These are phyloP conservation scores for Quercus cerris DNA, from an alignment of 306 rosid genomes.

Conservation along the genomic window DNA sequence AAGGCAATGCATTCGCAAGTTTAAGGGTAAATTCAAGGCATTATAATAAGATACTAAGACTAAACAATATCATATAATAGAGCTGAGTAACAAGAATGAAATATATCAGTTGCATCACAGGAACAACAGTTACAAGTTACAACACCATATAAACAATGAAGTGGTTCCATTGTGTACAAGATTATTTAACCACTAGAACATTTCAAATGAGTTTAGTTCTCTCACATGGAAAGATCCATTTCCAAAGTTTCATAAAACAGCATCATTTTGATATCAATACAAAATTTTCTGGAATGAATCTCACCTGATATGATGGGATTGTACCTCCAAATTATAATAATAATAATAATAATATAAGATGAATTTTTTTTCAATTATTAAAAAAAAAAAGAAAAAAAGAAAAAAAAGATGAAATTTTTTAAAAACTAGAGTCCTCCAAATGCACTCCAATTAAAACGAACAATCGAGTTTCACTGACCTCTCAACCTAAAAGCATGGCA, in stretches of 20 bases:
- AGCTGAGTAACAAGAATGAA: not conserved
- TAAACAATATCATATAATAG: not conserved
- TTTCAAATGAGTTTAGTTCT: not conserved
- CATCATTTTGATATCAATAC: not conserved
- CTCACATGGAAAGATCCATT: not conserved
- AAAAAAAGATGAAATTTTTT: no score
- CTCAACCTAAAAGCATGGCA: no score
- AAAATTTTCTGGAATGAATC: not conserved
- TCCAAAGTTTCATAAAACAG: not conserved
- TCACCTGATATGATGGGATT: not conserved
- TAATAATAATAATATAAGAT: not conserved
- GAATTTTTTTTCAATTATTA: no score
- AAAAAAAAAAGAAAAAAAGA: no score
- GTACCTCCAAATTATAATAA: not conserved
- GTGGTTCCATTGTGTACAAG: not conserved
- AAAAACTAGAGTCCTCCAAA: no score
- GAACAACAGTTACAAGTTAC: not conserved
- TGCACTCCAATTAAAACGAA: no score
- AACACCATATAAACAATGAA: not conserved
- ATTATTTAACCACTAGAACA: not conserved
- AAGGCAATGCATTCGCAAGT: slow-evolving; percentile 32
- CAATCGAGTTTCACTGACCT: no score
- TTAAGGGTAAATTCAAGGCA: slow-evolving; percentile 8
- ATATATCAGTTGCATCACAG: not conserved
- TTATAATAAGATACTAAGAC: not conserved